Evolutionary conservation across 805 yeast species (phyloP).

Genomic region (Wickerhamiella musiphila): DNA sequence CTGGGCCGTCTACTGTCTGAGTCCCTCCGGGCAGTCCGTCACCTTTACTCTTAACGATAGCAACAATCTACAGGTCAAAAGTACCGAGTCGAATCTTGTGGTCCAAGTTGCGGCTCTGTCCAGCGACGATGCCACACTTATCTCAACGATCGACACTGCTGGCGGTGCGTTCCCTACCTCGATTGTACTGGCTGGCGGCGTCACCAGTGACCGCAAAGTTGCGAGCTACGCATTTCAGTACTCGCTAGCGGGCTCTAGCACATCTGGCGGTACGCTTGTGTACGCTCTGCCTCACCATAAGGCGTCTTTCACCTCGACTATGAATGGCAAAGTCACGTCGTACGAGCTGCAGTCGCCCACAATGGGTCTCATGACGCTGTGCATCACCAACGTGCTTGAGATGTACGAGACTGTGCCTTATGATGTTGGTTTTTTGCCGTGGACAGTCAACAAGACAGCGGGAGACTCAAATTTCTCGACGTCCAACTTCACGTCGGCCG

Average conservation of each 20-base stretch:
- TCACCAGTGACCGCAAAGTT: slow-evolving; percentile 20
- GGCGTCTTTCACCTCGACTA: slow-evolving; percentile 26
- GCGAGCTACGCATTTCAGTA: slow-evolving; percentile 35
- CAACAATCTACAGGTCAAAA: slow-evolving; percentile 33
- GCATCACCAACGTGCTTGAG: slow-evolving; percentile 19
- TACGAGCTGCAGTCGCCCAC: slow-evolving; percentile 31
- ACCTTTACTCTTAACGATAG: slow-evolving; percentile 22
- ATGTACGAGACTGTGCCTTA: slow-evolving; percentile 27
- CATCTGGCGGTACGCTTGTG: slow-evolving; percentile 27
- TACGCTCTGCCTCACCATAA: slow-evolving; percentile 60
- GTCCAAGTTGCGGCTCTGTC: slow-evolving; percentile 24
- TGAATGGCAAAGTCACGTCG: slow-evolving; percentile 20
- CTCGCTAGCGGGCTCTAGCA: slow-evolving; percentile 33
- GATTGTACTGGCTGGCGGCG: slow-evolving; percentile 32
- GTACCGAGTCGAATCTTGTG: slow-evolving; percentile 15
- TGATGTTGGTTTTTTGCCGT: slow-evolving; percentile 36
- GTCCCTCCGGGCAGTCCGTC: slow-evolving; percentile 23
- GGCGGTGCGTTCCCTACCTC: slow-evolving; percentile 52
- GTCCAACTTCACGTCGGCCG: slow-evolving; percentile 26
- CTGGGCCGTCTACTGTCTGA: slow-evolving; percentile 34
- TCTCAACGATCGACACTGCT: slow-evolving; percentile 35
- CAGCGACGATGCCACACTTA: slow-evolving; percentile 20
- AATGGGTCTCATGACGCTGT: slow-evolving; percentile 26
- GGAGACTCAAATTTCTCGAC: slow-evolving; percentile 22
- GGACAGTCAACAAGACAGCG: slow-evolving; percentile 25